Conservation (phyloP, 192 early-diverging fungal genomes). For the Backusella macrospora region DNA sequence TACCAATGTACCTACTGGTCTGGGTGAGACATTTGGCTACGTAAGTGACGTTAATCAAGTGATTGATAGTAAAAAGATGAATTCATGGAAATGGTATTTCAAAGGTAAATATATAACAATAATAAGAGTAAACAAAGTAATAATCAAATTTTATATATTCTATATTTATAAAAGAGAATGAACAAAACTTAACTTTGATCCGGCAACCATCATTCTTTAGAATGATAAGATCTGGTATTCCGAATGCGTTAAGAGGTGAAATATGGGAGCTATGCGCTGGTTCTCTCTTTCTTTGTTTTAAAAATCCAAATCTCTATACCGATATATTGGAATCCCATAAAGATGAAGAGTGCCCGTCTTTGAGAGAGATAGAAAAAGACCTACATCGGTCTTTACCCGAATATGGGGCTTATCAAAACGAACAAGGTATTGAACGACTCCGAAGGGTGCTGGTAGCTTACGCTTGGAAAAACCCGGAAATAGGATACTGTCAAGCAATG, state of each 20-base stretch:
- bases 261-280: conserved; percentile 89
- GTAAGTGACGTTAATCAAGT: conserved; percentile 67
- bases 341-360: conserved; percentile 65
- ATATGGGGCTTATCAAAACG: conserved; percentile 87
- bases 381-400: conserved; percentile 90
- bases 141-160: background rate
- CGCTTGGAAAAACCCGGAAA: conserved; percentile 82
- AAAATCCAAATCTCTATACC: conserved; percentile 77
- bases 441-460: conserved; percentile 91
- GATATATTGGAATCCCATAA: conserved; percentile 57
- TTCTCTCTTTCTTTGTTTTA: conserved; percentile 76
- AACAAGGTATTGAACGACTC: conserved; percentile 89
- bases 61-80: conserved; percentile 71
- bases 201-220: conserved; percentile 76
- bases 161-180: conserved; percentile 59
- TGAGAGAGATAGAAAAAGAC: conserved; percentile 91
- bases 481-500: conserved; percentile 99
- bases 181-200: conserved; percentile 80
- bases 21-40: conserved; percentile 74
- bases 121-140: background rate
- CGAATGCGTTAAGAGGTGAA: conserved; percentile 82
- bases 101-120: conserved; percentile 43
- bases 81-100: conserved; percentile 77
- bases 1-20: conserved; percentile 46
- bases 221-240: conserved; percentile 78